Percentiles rank a stretch among this genome's conserved stretches.
phyloP scores from a whole-genome alignment of 495 filamentous ascomycete species.

The Pyrenula massariospora region DNA sequence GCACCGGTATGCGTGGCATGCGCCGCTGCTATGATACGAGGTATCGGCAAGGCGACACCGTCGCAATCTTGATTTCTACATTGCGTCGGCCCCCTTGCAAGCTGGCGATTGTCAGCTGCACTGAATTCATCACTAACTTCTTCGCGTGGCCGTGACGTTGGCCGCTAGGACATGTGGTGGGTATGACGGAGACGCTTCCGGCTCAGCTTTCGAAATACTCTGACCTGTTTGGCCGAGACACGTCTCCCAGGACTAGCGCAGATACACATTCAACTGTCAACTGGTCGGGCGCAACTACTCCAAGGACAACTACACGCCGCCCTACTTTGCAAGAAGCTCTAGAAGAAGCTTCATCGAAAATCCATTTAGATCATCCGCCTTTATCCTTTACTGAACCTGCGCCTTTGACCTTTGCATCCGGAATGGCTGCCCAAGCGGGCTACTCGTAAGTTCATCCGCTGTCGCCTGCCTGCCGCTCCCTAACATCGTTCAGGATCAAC shows the following conservation, averaged over 20 bases:
- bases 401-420: not conserved
- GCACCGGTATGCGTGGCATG: not conserved
- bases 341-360: not conserved
- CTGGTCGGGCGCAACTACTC: not conserved
- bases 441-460: not conserved
- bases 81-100: no score
- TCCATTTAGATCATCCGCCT: not conserved
- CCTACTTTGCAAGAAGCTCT: not conserved
- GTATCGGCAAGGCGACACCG: no score
- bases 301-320: not conserved
- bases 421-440: not conserved
- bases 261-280: not conserved
- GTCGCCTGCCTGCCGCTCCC: constrained; percentile 11
- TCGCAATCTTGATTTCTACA: no score
- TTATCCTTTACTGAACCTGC: not conserved
- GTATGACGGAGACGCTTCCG: not conserved
- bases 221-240: not conserved
- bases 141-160: no score
- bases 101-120: no score
- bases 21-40: not conserved
- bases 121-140: no score
- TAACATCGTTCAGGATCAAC: constrained; percentile 49
- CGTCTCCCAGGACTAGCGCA: not conserved
- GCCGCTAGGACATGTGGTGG: no score
- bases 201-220: not conserved